Evolutionary conservation across 768 basidiomycete genomes (phyloP), one percentile per base, ranked within the genome.

Genomic region (Clathrus columnatus): DNA sequence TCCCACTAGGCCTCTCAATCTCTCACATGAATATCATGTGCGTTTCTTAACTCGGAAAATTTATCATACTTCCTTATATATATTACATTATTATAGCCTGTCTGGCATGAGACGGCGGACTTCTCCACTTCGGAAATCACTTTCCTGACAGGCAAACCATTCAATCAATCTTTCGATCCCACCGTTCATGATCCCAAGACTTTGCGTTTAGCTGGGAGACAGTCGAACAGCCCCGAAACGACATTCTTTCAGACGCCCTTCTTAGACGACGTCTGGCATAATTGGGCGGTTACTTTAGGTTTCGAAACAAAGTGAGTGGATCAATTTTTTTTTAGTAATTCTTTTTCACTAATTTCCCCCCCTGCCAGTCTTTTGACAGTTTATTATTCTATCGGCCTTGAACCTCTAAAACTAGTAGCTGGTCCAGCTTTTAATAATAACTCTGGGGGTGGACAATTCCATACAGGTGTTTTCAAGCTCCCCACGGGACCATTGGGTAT

Each of bases 391-490:
- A 29, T 42, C 7, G 59, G 56, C 23, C 51, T 43, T 51, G 46
- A 55, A 10, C 48, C 57, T 8, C 58, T 62, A 3, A 54, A 52
- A 50, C 21, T 52, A 23, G 61, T 63, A 23, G 54, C 55, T 17
- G 52, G 53, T 20, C 50, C 56, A 18, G 26, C 42, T 14, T 58
- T 49, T 20, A 59, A 63, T 52, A 50, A 60, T 46, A 58, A 60
- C 59, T 20, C 50, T 17, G 64, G 64, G 14, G 65, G 65, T 16
- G 64, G 64, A 20, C 63, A 65, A 43, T 65, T 65, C 59, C 64
- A 65, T 30, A 51, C 61, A 24, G 64, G 64, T 16, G 21, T 65
- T 46, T 46, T 65, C 32, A 65, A 65, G 61, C 54, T 62, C n/a
- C 57, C 53, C 16, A 56, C 57, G 14, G 61, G 57, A 5, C 53